Evolutionary conservation across 2,329 filamentous ascomycete genomes (phyloP).

Genomic region (Verticillium dahliae): DNA sequence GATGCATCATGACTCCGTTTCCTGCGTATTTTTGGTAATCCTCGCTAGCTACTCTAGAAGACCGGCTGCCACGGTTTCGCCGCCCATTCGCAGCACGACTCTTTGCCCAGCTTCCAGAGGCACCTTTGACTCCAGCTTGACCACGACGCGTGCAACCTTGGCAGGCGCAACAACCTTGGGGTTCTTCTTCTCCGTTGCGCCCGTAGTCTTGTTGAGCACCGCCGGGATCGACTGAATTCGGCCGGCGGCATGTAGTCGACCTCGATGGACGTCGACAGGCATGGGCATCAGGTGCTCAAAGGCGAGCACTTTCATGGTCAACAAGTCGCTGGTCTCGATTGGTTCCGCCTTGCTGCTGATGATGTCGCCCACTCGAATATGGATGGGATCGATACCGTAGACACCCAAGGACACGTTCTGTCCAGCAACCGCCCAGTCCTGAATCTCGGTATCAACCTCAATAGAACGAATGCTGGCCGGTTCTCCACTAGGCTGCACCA

Average conservation of each 20-base stretch:
- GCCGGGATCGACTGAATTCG: constrained; percentile 66
- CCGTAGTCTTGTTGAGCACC: constrained; percentile 71
- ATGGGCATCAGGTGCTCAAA: constrained; percentile 88
- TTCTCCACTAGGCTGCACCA: constrained; percentile 76
- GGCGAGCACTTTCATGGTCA: constrained; percentile 78
- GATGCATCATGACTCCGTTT: background rate
- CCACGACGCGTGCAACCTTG: constrained; percentile 66
- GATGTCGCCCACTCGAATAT: constrained; percentile 79
- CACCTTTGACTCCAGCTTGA: constrained; percentile 67
- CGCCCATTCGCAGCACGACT: constrained; percentile 73
- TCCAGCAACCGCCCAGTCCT: constrained; percentile 88
- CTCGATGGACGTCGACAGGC: constrained; percentile 82
- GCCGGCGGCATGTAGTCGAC: constrained; percentile 72
- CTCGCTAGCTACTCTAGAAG: constrained; percentile 57
- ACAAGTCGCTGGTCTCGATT: constrained; percentile 63
- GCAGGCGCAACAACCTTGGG: constrained; percentile 79
- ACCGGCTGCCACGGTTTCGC: constrained; percentile 82
- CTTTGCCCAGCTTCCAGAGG: constrained; percentile 75
- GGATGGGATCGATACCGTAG: constrained; percentile 74
- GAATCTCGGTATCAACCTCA: constrained; percentile 64
- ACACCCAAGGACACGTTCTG: constrained; percentile 85
- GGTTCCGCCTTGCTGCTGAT: constrained; percentile 66
- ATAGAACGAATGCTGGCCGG: constrained; percentile 76
- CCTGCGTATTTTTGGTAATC: background rate
- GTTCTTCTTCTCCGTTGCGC: constrained; percentile 71